These are phyloP conservation scores for Diutina pseudorugosa DNA, from an alignment of 1,139 yeast species.

Conservation along the genomic window DNA sequence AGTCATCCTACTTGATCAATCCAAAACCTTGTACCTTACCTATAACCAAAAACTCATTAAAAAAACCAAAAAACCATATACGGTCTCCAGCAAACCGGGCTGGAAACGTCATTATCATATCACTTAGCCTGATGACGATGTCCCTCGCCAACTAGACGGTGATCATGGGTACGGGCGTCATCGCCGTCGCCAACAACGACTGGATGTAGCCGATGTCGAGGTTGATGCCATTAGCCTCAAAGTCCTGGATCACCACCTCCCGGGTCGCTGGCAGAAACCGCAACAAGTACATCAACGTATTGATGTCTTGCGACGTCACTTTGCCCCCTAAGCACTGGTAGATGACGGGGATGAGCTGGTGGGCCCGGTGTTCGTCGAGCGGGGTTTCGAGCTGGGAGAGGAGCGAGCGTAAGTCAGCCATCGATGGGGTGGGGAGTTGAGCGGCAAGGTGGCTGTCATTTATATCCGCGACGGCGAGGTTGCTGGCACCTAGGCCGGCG, in stretches of 20 bases:
- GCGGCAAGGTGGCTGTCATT: not conserved
- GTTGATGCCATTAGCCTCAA: conserved; percentile 1
- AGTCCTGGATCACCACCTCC: conserved; percentile 1
- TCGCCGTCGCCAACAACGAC: not conserved
- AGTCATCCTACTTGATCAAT: too few relatives aligned
- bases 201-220: not conserved
- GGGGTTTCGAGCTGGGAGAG: conserved; percentile 1
- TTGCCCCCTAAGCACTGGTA: not conserved
- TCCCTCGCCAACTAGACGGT: too few relatives aligned
- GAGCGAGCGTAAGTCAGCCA: not conserved
- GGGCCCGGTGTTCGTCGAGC: not conserved
- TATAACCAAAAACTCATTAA: too few relatives aligned
- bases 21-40: too few relatives aligned
- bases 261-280: conserved; percentile 1
- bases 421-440: not conserved
- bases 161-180: not conserved
- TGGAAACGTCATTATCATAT: too few relatives aligned
- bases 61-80: too few relatives aligned
- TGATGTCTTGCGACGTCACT: not conserved
- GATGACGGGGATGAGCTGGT: not conserved
- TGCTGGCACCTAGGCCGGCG: not conserved
- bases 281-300: conserved; percentile 2
- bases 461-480: not conserved
- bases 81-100: too few relatives aligned
- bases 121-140: too few relatives aligned